Base-by-base conservation (phyloP, 2,329 filamentous ascomycete genomes). In the Botrytis medusae region DNA sequence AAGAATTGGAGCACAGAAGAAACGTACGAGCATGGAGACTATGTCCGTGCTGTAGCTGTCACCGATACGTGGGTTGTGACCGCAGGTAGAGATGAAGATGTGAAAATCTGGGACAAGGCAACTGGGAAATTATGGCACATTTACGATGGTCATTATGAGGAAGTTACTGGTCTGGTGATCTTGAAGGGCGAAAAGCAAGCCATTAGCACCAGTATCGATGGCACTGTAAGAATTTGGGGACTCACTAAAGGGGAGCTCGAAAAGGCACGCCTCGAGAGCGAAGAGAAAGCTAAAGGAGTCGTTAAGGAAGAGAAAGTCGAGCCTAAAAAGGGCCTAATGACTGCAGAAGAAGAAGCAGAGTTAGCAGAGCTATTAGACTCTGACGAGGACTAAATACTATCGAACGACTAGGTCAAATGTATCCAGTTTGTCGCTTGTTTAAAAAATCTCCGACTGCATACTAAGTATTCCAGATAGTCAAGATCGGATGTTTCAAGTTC, bases 271-370 rank as follows among this genome's bases (percentile, higher is more conserved):
- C 85, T 89, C 75, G 85, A 87, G 77, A 84, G 84, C 42, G 82
- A 84, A 72, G 82, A 84, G 62, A 84, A 84, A 73, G 82, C 85
- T 69, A 83, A 85, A 62, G 85, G 85, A 69, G 80, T 76, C 12
- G 76, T 74, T n/a, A 78, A 84, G 69, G 82, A 84, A 70, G 82
- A 85, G 44, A 82, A 83, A 69, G 82, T 82, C 48, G 83, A 83
- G 76, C 81, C 81, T 75, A 84, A 83, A 70, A 87, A 87, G 71
- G 84, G 85, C 57, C 74, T 90, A 79, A 84, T 98, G 82, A 97
- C 94, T 8, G 92, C 89, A 20, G 95, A 98, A 78, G 96, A 99
- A 82, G 95, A 98, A 82, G 91, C 92, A 7, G 96, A 98, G 82
- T 85, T 99, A 76, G 95, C 94, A 22, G 96, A 95, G 76, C 83